phyloP scores from a whole-genome alignment of 2,329 filamentous ascomycete genomes.

The Colletotrichum brevisporum region DNA sequence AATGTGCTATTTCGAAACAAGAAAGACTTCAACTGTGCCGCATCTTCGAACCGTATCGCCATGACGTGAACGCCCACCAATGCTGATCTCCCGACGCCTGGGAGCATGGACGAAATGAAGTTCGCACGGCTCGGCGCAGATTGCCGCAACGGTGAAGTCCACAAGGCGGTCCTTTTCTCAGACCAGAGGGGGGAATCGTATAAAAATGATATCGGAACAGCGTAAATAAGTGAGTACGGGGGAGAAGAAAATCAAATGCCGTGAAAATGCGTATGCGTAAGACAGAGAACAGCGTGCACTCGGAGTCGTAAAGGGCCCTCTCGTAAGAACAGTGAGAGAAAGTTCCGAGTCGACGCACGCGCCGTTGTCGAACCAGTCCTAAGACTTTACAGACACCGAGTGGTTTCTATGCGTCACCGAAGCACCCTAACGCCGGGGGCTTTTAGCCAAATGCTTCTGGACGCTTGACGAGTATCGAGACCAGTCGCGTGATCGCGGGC shows the following conservation, averaged over 20 bases:
- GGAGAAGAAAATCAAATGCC: constrained; percentile 18
- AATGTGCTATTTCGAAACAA: background rate
- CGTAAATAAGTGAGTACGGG: background rate
- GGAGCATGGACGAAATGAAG: constrained; percentile 9
- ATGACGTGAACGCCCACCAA: constrained; percentile 10
- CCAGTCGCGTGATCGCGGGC: background rate
- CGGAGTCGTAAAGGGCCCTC: background rate
- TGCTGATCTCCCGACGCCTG: constrained; percentile 9
- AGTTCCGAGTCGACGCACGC: background rate
- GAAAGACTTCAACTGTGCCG: constrained; percentile 4
- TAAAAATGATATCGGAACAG: background rate
- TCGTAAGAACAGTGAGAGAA: constrained; percentile 6
- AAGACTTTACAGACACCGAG: constrained; percentile 2
- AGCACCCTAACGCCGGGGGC: constrained; percentile 22
- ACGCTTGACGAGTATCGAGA: background rate
- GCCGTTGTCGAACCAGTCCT: constrained; percentile 10
- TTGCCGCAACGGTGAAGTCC: background rate
- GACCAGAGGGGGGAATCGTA: constrained; percentile 15
- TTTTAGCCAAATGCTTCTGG: constrained; percentile 7
- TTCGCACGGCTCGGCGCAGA: constrained; percentile 4
- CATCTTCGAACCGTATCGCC: constrained; percentile 12
- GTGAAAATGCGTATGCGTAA: constrained; percentile 37
- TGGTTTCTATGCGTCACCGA: constrained; percentile 25
- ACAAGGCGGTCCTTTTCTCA: background rate
- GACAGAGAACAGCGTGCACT: constrained; percentile 3